Evolutionary conservation across 768 basidiomycete genomes (phyloP), one percentile per base, ranked within the genome.

Genomic region (Mycena filopes): DNA sequence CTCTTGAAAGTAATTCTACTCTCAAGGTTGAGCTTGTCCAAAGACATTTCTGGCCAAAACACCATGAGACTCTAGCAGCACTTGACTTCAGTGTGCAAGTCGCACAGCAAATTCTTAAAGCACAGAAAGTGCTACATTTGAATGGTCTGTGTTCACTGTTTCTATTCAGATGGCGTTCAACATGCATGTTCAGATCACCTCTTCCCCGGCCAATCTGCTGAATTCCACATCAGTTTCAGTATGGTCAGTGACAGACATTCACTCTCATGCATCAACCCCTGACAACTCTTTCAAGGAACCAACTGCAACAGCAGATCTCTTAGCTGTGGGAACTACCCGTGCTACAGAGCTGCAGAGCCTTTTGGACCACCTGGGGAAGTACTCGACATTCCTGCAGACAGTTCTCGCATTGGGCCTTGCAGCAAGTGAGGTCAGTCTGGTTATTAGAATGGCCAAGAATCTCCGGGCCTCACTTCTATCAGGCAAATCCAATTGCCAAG

Each of bases 401-500:
- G 12, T 71, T 6, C 23, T 29, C 6, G 16, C 21, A 28, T 41
- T 49, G 10, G 41, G 36, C 36, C 2, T 26, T 47, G 46, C 18
- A 20, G 26, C 26, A 26, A 40, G 33, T 18, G 45, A 58, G 56
- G 56, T 58, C 29, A 45, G 55, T 15, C 11, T 51, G 31, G 23
- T 23, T 20, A 38, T 36, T 36, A 33, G n/a, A 31, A 29, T 56
- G 8, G 25, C 16, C 3, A 42, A 25, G 70, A 43, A 56, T 55
- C 13, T 58, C 69, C 42, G 58, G 62, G 16, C 59, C 63, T 40
- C 66, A 61, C 20, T 31, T 73, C 5, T 67, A 68, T 57, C 61
- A 74, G 66, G 69, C 72, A 47, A 11, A 66, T 48, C 40, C 64
- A 49, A 64, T 70, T 8, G 69, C 71, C 11, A 71, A 72, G 56